Percentiles rank a stretch among this genome's conserved stretches.
Conservation (phyloP, 164 flowering plant genomes). For the Akebia trifoliata region DNA sequence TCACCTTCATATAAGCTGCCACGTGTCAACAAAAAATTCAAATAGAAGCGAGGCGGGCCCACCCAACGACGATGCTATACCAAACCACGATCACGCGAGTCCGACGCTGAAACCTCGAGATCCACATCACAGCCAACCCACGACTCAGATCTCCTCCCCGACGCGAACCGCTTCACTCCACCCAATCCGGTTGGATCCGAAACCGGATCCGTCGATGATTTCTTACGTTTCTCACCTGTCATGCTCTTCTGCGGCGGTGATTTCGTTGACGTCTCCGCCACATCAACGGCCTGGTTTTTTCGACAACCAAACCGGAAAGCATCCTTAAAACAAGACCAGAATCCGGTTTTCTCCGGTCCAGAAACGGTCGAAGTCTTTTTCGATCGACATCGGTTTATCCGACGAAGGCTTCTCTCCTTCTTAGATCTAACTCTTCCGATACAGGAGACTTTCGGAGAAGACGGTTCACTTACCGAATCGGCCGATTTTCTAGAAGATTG, state of each 20-base stretch:
- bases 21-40: too few relatives aligned
- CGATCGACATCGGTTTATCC: slow-evolving; percentile 1
- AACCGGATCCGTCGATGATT: slow-evolving; percentile 6
- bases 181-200: slow-evolving; percentile 45
- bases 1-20: too few relatives aligned
- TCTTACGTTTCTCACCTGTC: not conserved
- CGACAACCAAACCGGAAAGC: slow-evolving; percentile 19
- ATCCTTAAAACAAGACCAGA: slow-evolving; percentile 19
- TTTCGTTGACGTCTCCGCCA: slow-evolving; percentile 6
- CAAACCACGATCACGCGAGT: slow-evolving; percentile 13
- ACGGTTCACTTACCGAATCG: slow-evolving; percentile 41
- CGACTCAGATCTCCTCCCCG: slow-evolving; percentile 54
- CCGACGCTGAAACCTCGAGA: slow-evolving; percentile 6
- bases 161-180: slow-evolving; percentile 55
- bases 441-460: slow-evolving; percentile 82
- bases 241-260: slow-evolving; percentile 23
- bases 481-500: slow-evolving; percentile 28
- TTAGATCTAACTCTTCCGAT: slow-evolving; percentile 75
- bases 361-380: slow-evolving; percentile 5
- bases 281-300: not conserved
- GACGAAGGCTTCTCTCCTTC: slow-evolving; percentile 30
- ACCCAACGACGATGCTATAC: too few relatives aligned
- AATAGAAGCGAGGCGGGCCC: too few relatives aligned
- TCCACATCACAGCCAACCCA: slow-evolving; percentile 25
- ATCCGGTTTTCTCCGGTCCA: slow-evolving; percentile 13